Conservation (phyloP, 768 basidiomycete species). For the Psilocybe subaeruginosa region DNA sequence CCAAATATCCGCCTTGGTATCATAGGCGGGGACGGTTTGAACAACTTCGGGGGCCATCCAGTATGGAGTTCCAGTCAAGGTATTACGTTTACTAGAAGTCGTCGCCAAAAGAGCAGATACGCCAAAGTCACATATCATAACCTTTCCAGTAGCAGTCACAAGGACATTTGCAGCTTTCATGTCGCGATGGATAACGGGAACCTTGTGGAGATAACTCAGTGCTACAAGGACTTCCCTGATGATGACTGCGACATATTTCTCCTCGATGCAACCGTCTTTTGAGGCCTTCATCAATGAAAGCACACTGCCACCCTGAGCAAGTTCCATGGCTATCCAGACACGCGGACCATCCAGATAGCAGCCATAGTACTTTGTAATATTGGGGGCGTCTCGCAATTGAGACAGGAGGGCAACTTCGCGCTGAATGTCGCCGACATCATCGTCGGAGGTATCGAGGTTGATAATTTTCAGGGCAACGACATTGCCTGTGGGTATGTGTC, state of each 20-base stretch:
- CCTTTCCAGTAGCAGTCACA: slow-evolving; percentile 83
- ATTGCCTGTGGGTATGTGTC: slow-evolving; percentile 82
- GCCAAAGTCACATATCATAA: slow-evolving; percentile 98
- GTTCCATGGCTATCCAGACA: slow-evolving; percentile 99
- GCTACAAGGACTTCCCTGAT: slow-evolving; percentile 87
- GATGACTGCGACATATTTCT: slow-evolving; percentile 87
- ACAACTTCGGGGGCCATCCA: slow-evolving; percentile 99
- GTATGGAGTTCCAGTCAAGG: slow-evolving; percentile 95
- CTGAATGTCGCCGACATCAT: slow-evolving; percentile 96
- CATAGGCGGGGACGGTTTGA: slow-evolving; percentile 85
- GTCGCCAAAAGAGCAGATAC: slow-evolving; percentile 91
- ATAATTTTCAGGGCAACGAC: slow-evolving; percentile 98
- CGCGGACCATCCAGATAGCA: slow-evolving; percentile 94
- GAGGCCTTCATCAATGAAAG: slow-evolving; percentile 91
- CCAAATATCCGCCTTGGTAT: slow-evolving; percentile 99
- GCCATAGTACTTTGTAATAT: slow-evolving; percentile 95
- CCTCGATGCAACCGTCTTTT: slow-evolving; percentile 76
- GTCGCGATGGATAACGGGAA: slow-evolving; percentile 95
- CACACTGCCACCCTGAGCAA: slow-evolving; percentile 93
- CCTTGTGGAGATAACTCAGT: slow-evolving; percentile 89
- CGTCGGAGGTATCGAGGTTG: slow-evolving; percentile 94
- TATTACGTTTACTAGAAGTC: slow-evolving; percentile 89
- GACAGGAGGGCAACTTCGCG: slow-evolving; percentile 92
- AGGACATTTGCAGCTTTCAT: slow-evolving; percentile 98
- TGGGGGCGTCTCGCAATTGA: slow-evolving; percentile 87